Conservation (phyloP, 2,329 filamentous ascomycete species). For the Aspergillus pseudonomiae region DNA sequence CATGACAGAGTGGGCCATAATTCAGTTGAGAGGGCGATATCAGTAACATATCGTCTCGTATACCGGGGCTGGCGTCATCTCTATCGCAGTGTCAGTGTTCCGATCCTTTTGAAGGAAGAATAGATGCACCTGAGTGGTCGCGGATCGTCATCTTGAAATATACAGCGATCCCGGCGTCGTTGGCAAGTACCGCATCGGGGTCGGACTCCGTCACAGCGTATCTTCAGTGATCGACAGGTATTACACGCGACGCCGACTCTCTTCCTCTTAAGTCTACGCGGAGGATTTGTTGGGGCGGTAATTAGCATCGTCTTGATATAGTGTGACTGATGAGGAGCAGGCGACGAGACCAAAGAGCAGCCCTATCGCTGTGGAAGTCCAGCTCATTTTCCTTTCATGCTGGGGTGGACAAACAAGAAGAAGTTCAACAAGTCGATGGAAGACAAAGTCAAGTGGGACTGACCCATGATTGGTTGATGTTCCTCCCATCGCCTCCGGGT, state of each 20-base stretch:
- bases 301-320: neutral
- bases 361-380: neutral
- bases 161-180: neutral
- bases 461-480: neutral
- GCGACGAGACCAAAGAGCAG: neutral
- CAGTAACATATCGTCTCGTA: neutral
- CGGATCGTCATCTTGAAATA: neutral
- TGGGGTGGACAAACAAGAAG: neutral
- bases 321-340: neutral
- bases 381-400: neutral
- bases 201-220: constrained; percentile 1
- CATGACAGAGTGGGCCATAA: neutral
- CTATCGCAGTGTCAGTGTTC: neutral
- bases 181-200: neutral
- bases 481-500: too few relatives aligned
- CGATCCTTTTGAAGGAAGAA: neutral
- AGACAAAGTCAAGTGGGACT: neutral
- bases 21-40: neutral
- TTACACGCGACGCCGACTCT: constrained; percentile 1
- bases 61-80: neutral
- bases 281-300: neutral
- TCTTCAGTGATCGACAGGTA: neutral
- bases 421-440: neutral
- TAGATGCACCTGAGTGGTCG: neutral
- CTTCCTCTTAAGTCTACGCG: neutral